Evolutionary conservation across 495 filamentous ascomycete genomes (phyloP).

Genomic region (Aspergillus sclerotiicarbonarius): DNA sequence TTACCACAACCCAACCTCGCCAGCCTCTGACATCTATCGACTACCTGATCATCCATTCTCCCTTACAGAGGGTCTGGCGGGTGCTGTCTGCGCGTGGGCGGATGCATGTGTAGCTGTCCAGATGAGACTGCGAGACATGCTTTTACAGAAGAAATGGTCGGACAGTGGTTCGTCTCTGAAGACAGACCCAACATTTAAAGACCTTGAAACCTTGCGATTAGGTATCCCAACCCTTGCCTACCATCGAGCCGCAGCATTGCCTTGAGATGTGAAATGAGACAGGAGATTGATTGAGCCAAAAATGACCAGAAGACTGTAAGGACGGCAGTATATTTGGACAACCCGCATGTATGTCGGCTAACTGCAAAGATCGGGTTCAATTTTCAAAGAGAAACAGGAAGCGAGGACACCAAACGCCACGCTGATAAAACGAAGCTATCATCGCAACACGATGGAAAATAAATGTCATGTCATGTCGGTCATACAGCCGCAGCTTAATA

Average conservation of each 20-base stretch:
- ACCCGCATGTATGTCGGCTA: background rate
- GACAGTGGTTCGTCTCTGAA: background rate
- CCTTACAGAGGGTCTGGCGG: conserved; percentile 46
- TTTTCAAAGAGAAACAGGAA: background rate
- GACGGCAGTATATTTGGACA: background rate
- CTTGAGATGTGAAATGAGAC: conserved; percentile 3
- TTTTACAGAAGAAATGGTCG: conserved; percentile 23
- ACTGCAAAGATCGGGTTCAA: background rate
- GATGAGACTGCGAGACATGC: conserved; percentile 34
- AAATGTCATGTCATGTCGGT: background rate
- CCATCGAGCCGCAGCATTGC: conserved; percentile 19
- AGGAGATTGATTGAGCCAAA: background rate
- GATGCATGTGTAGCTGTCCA: conserved; percentile 41
- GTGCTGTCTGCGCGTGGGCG: conserved; percentile 48
- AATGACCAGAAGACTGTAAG: background rate
- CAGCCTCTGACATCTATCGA: conserved; percentile 34
- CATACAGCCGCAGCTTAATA: conserved; percentile 7
- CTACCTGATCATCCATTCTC: conserved; percentile 45
- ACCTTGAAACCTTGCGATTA: conserved; percentile 14
- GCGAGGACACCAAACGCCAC: background rate
- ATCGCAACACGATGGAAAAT: background rate
- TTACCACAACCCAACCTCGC: conserved; percentile 25
- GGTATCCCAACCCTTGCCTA: conserved; percentile 27
- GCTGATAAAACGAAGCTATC: conserved; percentile 1
- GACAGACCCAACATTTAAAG: conserved; percentile 14